Evolutionary conservation across 2,329 filamentous ascomycete genomes (phyloP).

Genomic region (Claviceps sorghi): DNA sequence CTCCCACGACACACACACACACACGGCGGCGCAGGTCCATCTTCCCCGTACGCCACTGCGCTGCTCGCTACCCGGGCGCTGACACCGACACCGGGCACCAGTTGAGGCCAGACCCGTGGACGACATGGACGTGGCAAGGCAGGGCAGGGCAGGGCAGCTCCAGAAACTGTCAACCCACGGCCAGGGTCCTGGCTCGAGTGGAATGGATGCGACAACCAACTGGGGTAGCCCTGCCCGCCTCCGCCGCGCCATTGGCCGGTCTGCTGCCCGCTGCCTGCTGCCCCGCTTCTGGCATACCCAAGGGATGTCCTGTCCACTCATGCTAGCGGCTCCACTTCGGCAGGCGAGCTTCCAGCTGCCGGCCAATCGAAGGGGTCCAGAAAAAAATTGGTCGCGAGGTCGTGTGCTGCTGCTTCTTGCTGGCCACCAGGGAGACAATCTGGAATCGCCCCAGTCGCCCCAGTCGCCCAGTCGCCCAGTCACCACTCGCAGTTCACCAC

Average conservation of each 20-base stretch:
- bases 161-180: neutral
- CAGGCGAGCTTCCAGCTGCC: constrained; percentile 19
- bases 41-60: too few species aligned
- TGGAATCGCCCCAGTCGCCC: neutral
- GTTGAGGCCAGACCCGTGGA: too few species aligned
- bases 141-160: neutral
- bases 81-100: neutral
- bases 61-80: too few species aligned
- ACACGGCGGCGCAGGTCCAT: too few species aligned
- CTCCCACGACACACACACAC: too few species aligned
- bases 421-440: constrained; percentile 12
- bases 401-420: constrained; percentile 15
- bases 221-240: neutral
- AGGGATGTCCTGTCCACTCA: constrained; percentile 14
- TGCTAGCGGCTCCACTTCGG: constrained; percentile 20
- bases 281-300: constrained; percentile 7
- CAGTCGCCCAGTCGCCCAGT: neutral
- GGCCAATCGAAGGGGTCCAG: constrained; percentile 22
- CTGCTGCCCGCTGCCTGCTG: constrained; percentile 2
- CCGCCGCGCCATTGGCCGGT: constrained; percentile 2
- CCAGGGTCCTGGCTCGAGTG: constrained; percentile 5
- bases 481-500: neutral
- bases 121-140: neutral
- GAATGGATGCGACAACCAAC: constrained; percentile 5
- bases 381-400: constrained; percentile 23